Conservation (phyloP, 1,284 basidiomycete genomes). For the Exobasidium cylindrosporum region DNA sequence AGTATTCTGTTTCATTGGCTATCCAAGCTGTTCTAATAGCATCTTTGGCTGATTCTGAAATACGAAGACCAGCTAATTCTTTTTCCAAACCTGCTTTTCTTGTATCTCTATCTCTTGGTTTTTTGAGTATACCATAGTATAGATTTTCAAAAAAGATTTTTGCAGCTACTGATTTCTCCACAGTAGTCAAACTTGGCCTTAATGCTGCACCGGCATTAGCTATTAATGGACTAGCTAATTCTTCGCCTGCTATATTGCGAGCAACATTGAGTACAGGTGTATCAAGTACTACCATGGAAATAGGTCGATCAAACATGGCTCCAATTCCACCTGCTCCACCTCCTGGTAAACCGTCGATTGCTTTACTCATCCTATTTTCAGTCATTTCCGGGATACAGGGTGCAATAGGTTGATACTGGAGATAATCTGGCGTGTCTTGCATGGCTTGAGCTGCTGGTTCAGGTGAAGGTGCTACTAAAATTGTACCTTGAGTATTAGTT, state of each 20-base stretch:
- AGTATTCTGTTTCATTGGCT: conserved; percentile 81
- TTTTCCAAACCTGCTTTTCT: conserved; percentile 78
- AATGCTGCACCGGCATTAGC: conserved; percentile 21
- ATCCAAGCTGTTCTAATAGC: conserved; percentile 72
- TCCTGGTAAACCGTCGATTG: conserved; percentile 41
- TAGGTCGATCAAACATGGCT: conserved; percentile 39
- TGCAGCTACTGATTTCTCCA: conserved; percentile 87
- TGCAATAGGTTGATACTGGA: conserved; percentile 26
- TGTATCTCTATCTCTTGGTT: conserved; percentile 78
- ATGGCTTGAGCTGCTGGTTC: conserved; percentile 17
- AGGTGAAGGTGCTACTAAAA: conserved; percentile 38
- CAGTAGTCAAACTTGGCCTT: conserved; percentile 69
- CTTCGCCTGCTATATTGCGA: conserved; percentile 7
- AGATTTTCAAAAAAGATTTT: conserved; percentile 95
- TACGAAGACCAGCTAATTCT: conserved; percentile 73
- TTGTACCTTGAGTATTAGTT: conserved; percentile 41
- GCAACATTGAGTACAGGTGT: not conserved
- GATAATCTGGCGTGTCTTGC: conserved; percentile 29
- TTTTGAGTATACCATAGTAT: conserved; percentile 67
- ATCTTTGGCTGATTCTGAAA: conserved; percentile 70
- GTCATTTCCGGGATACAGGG: not conserved
- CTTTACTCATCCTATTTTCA: conserved; percentile 24
- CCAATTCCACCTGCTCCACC: conserved; percentile 26
- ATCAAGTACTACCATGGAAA: conserved; percentile 44
- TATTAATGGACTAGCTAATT: conserved; percentile 14